Evolutionary conservation across 225 moss, liverwort and hornwort genomes (phyloP).

Genomic region (Anthoceros angustus): DNA sequence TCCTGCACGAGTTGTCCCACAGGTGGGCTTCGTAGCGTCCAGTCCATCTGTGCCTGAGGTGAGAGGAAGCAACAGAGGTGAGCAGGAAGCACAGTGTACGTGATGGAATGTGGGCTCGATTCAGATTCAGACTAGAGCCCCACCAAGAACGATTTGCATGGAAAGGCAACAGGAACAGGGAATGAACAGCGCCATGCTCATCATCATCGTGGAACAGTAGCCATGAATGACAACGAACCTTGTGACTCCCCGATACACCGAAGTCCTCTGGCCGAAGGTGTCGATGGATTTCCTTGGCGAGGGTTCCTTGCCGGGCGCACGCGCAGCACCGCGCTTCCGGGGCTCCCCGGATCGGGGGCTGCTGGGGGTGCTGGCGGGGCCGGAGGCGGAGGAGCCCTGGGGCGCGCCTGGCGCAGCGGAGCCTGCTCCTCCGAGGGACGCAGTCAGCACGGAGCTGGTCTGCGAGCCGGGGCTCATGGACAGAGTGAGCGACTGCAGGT

Average conservation of each 20-base stretch:
- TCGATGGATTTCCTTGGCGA: constrained; percentile 1
- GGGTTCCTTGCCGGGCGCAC: not conserved
- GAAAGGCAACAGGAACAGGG: not conserved
- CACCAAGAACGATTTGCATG: not conserved
- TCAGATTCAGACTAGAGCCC: not conserved
- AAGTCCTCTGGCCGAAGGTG: constrained; percentile 3
- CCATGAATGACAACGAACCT: not conserved
- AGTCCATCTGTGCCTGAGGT: constrained; percentile 17
- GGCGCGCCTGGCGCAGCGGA: not conserved
- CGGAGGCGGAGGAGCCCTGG: not conserved
- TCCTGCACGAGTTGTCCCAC: constrained; percentile 28
- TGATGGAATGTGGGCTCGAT: not conserved
- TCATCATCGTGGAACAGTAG: not conserved
- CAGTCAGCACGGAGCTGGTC: not conserved
- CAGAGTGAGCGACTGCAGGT: not conserved
- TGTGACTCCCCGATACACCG: constrained; percentile 1
- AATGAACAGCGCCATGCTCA: not conserved
- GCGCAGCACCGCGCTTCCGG: not conserved
- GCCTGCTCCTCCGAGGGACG: not conserved
- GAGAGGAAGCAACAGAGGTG: not conserved
- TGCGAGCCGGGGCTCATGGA: constrained; percentile 4
- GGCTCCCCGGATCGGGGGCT: not conserved
- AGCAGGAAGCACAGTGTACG: not conserved
- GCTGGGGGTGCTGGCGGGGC: not conserved
- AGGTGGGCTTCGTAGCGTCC: constrained; percentile 32